phyloP scores from a whole-genome alignment of 2,329 filamentous ascomycete species.

The Diaporthe ilicicola region DNA sequence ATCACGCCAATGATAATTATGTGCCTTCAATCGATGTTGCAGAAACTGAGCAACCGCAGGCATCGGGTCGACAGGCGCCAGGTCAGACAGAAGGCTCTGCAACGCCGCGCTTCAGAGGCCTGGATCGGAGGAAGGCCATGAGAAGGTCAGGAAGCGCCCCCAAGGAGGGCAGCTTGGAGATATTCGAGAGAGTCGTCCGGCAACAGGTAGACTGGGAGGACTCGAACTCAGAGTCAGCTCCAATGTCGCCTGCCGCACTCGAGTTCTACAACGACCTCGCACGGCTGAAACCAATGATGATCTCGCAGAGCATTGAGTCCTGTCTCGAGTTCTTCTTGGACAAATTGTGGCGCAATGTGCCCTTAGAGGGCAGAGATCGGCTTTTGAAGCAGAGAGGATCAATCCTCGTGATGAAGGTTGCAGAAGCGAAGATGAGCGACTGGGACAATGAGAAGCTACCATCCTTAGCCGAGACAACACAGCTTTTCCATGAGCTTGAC shows the following conservation, averaged over 20 bases:
- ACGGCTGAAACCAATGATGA: constrained; percentile 41
- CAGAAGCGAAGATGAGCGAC: constrained; percentile 43
- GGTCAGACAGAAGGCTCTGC: neutral
- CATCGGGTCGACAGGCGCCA: neutral
- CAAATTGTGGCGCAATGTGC: constrained; percentile 33
- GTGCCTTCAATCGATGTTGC: constrained; percentile 26
- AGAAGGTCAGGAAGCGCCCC: neutral
- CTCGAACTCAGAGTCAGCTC: neutral
- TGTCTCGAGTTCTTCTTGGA: constrained; percentile 45
- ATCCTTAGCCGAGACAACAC: constrained; percentile 48
- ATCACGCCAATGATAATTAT: constrained; percentile 1
- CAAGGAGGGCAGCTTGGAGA: constrained; percentile 18
- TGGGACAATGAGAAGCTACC: constrained; percentile 44
- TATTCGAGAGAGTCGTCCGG: constrained; percentile 29
- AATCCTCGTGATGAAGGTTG: constrained; percentile 43
- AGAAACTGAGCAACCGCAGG: neutral
- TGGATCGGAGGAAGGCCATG: constrained; percentile 1
- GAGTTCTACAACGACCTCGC: constrained; percentile 41
- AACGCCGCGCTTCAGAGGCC: constrained; percentile 13
- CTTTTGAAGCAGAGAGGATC: constrained; percentile 37
- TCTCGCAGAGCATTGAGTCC: constrained; percentile 32
- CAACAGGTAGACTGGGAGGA: constrained; percentile 11
- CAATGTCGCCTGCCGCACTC: constrained; percentile 27
- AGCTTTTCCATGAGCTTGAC: constrained; percentile 45
- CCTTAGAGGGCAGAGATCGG: constrained; percentile 36